These are phyloP conservation scores for Wickerhamomyces rabaulensis DNA, from an alignment of 805 yeast genomes.

Conservation along the genomic window DNA sequence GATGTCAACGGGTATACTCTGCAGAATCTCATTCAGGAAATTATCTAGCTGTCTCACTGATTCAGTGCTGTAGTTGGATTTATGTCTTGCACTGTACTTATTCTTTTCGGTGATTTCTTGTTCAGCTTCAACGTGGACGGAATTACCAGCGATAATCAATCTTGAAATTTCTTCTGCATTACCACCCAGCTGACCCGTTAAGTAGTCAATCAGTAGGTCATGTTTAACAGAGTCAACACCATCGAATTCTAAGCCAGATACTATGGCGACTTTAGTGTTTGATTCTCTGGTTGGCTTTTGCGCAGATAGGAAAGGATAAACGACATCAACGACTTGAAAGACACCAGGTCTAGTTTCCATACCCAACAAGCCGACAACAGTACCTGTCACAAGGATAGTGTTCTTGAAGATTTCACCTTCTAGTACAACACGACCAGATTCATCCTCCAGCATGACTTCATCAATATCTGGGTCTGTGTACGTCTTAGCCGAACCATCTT, in stretches of 20 bases:
- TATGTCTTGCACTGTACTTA: slow-evolving; percentile 44
- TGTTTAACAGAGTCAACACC: slow-evolving; percentile 40
- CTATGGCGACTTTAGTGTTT: slow-evolving; percentile 50
- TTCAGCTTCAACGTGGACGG: slow-evolving; percentile 31
- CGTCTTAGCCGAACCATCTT: slow-evolving; percentile 33
- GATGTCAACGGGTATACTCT: slow-evolving; percentile 62
- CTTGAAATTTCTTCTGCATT: slow-evolving; percentile 35
- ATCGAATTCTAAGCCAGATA: slow-evolving; percentile 69
- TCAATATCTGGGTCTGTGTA: slow-evolving; percentile 55
- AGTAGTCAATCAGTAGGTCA: slow-evolving; percentile 60
- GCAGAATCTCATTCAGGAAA: slow-evolving; percentile 50
- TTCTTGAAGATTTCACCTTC: slow-evolving; percentile 53
- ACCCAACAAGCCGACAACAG: slow-evolving; percentile 82
- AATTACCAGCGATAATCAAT: slow-evolving; percentile 70
- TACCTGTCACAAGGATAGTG: slow-evolving; percentile 77
- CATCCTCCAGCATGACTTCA: slow-evolving; percentile 80
- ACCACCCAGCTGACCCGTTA: slow-evolving; percentile 63
- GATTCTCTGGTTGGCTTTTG: slow-evolving; percentile 33
- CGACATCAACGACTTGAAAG: slow-evolving; percentile 77
- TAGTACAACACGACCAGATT: slow-evolving; percentile 78
- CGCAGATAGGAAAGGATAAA: slow-evolving; percentile 60
- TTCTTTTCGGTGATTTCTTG: slow-evolving; percentile 23
- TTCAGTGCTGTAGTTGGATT: slow-evolving; percentile 44
- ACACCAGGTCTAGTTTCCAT: slow-evolving; percentile 79
- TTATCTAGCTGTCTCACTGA: slow-evolving; percentile 53